Conservation (phyloP, 2,329 filamentous ascomycete genomes). For the Epichloe baconii region DNA sequence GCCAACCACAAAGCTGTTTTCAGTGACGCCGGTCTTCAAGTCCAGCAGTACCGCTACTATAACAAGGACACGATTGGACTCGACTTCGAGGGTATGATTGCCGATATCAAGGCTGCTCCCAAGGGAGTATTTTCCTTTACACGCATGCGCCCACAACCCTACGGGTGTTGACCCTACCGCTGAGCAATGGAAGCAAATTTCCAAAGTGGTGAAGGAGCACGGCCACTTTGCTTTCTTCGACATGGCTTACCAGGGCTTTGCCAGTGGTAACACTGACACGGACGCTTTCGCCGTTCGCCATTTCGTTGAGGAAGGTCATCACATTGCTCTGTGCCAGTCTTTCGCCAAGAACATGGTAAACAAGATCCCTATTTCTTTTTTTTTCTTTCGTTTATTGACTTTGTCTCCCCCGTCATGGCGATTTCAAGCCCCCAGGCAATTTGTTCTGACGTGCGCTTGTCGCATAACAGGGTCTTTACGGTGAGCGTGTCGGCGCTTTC, state of each 20-base stretch:
- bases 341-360: conserved; percentile 98
- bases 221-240: conserved; percentile 95
- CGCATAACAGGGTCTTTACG: conserved; percentile 67
- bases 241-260: conserved; percentile 99
- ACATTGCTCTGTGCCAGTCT: conserved; percentile 77
- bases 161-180: conserved; percentile 88
- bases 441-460: not conserved
- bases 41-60: conserved; percentile 97
- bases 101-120: conserved; percentile 80
- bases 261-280: conserved; percentile 78
- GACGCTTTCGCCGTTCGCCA: conserved; percentile 89
- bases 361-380: not conserved
- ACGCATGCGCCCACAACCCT: conserved; percentile 96
- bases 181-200: conserved; percentile 88
- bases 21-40: conserved; percentile 78
- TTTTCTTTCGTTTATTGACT: too few relatives aligned
- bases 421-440: not conserved
- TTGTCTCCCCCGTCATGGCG: not conserved
- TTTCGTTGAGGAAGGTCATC: conserved; percentile 87
- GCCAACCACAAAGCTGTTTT: conserved; percentile 97
- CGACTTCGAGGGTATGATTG: conserved; percentile 88
- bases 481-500: conserved; percentile 95
- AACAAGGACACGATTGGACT: conserved; percentile 97
- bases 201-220: conserved; percentile 70
- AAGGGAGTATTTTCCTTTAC: conserved; percentile 84